These are phyloP conservation scores for Candida verbasci DNA, from an alignment of 805 yeast species.

Conservation along the genomic window DNA sequence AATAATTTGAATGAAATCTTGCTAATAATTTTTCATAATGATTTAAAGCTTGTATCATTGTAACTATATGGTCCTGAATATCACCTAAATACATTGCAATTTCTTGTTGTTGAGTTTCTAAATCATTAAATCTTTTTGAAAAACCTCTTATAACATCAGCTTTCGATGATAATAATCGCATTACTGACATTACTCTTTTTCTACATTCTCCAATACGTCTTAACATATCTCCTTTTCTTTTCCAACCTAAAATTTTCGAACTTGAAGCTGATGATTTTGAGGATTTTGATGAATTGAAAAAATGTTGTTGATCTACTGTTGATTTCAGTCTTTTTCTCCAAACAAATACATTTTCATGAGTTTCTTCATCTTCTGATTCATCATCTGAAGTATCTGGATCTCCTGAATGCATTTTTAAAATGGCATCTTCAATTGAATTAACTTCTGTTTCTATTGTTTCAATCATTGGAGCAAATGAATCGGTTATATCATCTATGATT, in stretches of 20 bases:
- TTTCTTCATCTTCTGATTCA: constrained; percentile 20
- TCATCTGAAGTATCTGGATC: constrained; percentile 41
- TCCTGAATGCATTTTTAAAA: constrained; percentile 79
- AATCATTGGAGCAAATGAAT: constrained; percentile 95
- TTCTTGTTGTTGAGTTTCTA: constrained; percentile 77
- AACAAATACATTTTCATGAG: constrained; percentile 24
- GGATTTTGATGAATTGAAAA: constrained; percentile 5
- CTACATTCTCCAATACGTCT: constrained; percentile 93
- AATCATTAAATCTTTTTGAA: constrained; percentile 70
- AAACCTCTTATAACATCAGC: constrained; percentile 98
- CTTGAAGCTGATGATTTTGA: constrained; percentile 36
- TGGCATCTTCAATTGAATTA: constrained; percentile 89
- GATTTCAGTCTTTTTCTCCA: constrained; percentile 34
- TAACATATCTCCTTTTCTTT: constrained; percentile 90
- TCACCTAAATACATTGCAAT: constrained; percentile 95
- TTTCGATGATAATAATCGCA: constrained; percentile 80
- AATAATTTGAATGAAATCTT: constrained; percentile 90
- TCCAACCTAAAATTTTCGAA: constrained; percentile 62
- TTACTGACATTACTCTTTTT: constrained; percentile 86
- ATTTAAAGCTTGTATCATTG: constrained; percentile 93
- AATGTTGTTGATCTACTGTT: constrained; percentile 26
- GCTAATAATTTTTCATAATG: constrained; percentile 94
- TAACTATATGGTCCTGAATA: constrained; percentile 95
- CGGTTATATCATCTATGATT: constrained; percentile 92
- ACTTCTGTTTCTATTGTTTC: constrained; percentile 93